Percentiles rank a stretch among this genome's conserved stretches.
phyloP scores from a whole-genome alignment of 2,329 filamentous ascomycete genomes.

The Ambrosiella cleistominuta region DNA sequence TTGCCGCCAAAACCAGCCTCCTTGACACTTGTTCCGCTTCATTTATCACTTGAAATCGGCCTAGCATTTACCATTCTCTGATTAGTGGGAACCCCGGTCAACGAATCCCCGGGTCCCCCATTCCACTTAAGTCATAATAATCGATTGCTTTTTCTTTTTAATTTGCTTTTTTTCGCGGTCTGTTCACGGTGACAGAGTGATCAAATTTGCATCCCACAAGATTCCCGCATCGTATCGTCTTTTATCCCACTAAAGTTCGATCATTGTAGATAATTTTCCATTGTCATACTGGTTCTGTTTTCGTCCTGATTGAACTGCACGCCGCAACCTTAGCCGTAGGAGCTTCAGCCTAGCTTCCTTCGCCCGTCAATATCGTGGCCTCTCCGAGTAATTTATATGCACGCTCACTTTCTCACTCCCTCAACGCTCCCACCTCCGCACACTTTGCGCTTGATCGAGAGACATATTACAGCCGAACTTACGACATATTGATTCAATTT shows the following conservation, averaged over 20 bases:
- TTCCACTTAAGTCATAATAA: background rate
- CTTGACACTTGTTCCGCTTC: background rate
- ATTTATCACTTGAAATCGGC: background rate
- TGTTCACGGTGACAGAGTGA: background rate
- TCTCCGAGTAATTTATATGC: background rate
- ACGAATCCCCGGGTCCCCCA: background rate
- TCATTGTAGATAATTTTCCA: background rate
- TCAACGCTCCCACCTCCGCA: background rate
- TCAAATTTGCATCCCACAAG: background rate
- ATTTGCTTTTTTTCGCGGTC: background rate
- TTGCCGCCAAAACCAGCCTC: background rate
- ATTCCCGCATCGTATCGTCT: background rate
- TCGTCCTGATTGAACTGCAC: background rate
- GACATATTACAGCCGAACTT: background rate
- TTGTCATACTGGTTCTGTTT: background rate
- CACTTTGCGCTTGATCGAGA: background rate
- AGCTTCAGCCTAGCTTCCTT: background rate
- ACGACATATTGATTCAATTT: no score
- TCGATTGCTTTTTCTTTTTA: background rate
- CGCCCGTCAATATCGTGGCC: background rate
- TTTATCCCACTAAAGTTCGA: no score
- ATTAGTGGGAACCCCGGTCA: background rate
- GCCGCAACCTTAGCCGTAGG: background rate
- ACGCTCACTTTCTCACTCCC: background rate
- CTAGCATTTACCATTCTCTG: no score